Evolutionary conservation across 495 filamentous ascomycete species (phyloP).

Genomic region (Xylaria intraflava): DNA sequence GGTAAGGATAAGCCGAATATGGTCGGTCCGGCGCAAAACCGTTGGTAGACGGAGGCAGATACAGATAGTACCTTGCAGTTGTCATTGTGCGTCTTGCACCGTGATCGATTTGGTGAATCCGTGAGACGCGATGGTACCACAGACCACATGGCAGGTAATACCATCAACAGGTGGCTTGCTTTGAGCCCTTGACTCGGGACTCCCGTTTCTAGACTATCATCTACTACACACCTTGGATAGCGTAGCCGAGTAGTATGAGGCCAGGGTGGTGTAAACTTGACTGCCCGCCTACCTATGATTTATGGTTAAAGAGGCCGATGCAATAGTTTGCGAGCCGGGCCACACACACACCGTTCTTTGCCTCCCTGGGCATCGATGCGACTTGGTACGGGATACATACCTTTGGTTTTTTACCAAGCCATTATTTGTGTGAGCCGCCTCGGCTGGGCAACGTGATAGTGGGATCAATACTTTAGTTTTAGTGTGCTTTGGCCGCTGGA

Average conservation of each 20-base stretch:
- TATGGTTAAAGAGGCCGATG: not conserved
- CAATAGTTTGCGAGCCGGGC: conserved; percentile 7
- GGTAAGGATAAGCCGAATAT: not conserved
- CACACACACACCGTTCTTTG: not conserved
- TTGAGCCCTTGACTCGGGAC: conserved; percentile 9
- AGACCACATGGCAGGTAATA: conserved; percentile 12
- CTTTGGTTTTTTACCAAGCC: not conserved
- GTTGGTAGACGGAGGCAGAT: not conserved
- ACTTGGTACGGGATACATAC: too few relatives aligned
- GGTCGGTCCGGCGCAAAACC: not conserved
- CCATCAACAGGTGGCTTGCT: conserved; percentile 10
- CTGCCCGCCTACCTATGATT: too few relatives aligned
- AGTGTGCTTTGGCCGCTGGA: too few relatives aligned
- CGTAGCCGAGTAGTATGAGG: too few relatives aligned
- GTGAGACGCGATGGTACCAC: conserved; percentile 13
- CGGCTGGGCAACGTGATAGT: not conserved
- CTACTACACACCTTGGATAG: too few relatives aligned
- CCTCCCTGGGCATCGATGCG: too few relatives aligned
- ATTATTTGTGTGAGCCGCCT: not conserved
- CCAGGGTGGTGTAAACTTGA: too few relatives aligned
- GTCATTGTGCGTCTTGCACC: not conserved
- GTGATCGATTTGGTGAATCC: conserved; percentile 3
- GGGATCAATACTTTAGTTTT: too few relatives aligned
- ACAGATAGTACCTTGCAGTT: conserved; percentile 12
- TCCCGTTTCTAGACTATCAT: too few relatives aligned